Conservation (phyloP, 495 filamentous ascomycete genomes). For the Aspergillus bridgeri region DNA sequence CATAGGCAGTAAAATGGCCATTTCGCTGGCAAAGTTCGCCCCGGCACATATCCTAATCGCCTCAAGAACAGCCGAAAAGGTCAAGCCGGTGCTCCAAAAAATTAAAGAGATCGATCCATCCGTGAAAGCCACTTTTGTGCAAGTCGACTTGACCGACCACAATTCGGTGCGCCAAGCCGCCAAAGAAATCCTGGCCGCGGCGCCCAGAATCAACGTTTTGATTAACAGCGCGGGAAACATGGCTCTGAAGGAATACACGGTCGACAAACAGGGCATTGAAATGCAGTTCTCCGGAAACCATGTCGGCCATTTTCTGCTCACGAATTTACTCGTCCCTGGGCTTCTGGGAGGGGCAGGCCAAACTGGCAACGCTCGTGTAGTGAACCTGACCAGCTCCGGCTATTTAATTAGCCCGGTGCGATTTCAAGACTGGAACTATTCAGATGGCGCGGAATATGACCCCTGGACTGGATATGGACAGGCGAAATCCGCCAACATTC, state of each 20-base stretch:
- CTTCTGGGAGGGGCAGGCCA: not conserved
- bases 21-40: not conserved
- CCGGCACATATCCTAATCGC: not conserved
- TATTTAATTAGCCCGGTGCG: not conserved
- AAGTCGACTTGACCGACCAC: constrained; percentile 1
- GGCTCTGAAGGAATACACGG: not conserved
- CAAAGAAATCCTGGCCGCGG: not conserved
- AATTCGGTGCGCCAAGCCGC: constrained; percentile 1
- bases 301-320: not conserved
- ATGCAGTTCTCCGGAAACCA: not conserved
- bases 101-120: not conserved
- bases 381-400: constrained; percentile 1
- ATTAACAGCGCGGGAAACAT: constrained; percentile 3
- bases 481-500: not conserved
- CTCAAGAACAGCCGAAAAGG: not conserved
- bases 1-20: constrained; percentile 1
- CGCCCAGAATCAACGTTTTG: constrained; percentile 2
- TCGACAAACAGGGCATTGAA: not conserved
- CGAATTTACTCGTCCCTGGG: not conserved
- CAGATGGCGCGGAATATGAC: not conserved
- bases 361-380: not conserved
- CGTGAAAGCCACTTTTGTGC: not conserved
- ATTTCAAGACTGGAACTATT: constrained; percentile 1
- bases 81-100: not conserved
- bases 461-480: constrained; percentile 3